Conservation (phyloP, 805 yeast genomes). For the Jamesozyma rosinii region DNA sequence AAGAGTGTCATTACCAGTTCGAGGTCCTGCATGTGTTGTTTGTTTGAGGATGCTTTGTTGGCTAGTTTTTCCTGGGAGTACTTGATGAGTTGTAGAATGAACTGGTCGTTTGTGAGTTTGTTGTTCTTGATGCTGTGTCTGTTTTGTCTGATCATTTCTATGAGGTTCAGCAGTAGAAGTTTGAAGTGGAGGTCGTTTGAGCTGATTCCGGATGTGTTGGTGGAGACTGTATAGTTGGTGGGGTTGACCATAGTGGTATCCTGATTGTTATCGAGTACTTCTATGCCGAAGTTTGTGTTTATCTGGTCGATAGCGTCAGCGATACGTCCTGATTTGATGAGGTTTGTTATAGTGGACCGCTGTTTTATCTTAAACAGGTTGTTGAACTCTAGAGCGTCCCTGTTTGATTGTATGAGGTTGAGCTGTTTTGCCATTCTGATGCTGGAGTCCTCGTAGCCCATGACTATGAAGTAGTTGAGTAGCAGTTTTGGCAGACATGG, state of each 20-base stretch:
- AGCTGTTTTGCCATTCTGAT: conserved; percentile 51
- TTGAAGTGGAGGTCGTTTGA: conserved; percentile 64
- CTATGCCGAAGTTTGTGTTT: conserved; percentile 23
- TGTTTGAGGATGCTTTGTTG: conserved; percentile 49
- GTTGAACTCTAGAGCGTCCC: conserved; percentile 27
- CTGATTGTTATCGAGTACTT: conserved; percentile 13
- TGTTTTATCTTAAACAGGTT: conserved; percentile 20
- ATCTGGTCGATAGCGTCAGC: conserved; percentile 26
- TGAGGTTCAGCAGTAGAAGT: conserved; percentile 59
- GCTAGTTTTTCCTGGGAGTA: conserved; percentile 59
- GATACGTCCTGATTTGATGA: conserved; percentile 22
- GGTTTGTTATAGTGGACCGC: conserved; percentile 18
- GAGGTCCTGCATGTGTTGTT: conserved; percentile 55
- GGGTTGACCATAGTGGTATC: background rate
- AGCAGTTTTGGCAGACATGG: conserved; percentile 36
- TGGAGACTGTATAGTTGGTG: background rate
- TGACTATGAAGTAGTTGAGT: conserved; percentile 64
- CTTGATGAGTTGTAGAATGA: conserved; percentile 43
- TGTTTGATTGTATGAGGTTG: conserved; percentile 23
- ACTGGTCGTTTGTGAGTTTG: conserved; percentile 35
- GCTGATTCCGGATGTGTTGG: conserved; percentile 38
- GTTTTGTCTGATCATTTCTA: conserved; percentile 63
- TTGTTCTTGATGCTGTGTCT: conserved; percentile 15
- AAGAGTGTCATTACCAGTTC: conserved; percentile 79
- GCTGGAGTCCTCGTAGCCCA: conserved; percentile 69